phyloP scores from a whole-genome alignment of 2,329 filamentous ascomycete genomes.

The Trichoderma sp. region DNA sequence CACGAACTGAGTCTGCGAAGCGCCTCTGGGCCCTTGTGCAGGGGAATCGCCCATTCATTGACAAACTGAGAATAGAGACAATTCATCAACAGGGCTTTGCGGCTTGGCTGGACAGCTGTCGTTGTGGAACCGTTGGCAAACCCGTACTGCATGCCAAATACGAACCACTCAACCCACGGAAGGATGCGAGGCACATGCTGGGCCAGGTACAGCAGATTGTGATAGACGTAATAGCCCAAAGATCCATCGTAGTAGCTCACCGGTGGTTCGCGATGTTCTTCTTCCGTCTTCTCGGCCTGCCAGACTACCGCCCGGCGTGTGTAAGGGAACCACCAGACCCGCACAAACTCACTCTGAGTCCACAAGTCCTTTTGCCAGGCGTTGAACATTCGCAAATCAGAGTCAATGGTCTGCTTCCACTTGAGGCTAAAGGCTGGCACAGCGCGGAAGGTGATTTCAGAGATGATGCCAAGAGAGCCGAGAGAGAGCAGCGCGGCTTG shows the following conservation, averaged over 20 bases:
- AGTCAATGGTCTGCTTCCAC: slow-evolving; percentile 78
- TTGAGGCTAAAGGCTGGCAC: slow-evolving; percentile 78
- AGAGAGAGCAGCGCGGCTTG: slow-evolving; percentile 83
- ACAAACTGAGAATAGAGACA: slow-evolving; percentile 98
- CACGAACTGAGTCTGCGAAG: slow-evolving; percentile 80
- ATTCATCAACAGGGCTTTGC: slow-evolving; percentile 86
- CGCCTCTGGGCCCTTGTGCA: slow-evolving; percentile 82
- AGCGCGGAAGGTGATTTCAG: slow-evolving; percentile 81
- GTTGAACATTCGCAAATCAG: slow-evolving; percentile 65
- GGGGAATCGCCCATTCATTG: slow-evolving; percentile 94
- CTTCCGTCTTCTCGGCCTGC: slow-evolving; percentile 76
- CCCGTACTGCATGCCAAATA: slow-evolving; percentile 97
- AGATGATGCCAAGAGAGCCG: slow-evolving; percentile 86
- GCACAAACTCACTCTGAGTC: slow-evolving; percentile 82
- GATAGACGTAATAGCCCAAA: slow-evolving; percentile 86
- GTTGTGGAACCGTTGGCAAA: slow-evolving; percentile 69
- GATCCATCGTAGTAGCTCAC: slow-evolving; percentile 76
- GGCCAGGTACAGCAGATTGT: slow-evolving; percentile 79
- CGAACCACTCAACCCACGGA: slow-evolving; percentile 91
- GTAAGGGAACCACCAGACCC: slow-evolving; percentile 98
- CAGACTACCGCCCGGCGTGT: slow-evolving; percentile 84
- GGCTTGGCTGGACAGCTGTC: slow-evolving; percentile 75
- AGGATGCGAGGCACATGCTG: slow-evolving; percentile 76
- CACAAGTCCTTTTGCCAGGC: slow-evolving; percentile 75
- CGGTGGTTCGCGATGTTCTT: slow-evolving; percentile 57